Evolutionary conservation across 2,329 filamentous ascomycete species (phyloP), one percentile per base, ranked within the genome.

Genomic region (Daldinia sp.): DNA sequence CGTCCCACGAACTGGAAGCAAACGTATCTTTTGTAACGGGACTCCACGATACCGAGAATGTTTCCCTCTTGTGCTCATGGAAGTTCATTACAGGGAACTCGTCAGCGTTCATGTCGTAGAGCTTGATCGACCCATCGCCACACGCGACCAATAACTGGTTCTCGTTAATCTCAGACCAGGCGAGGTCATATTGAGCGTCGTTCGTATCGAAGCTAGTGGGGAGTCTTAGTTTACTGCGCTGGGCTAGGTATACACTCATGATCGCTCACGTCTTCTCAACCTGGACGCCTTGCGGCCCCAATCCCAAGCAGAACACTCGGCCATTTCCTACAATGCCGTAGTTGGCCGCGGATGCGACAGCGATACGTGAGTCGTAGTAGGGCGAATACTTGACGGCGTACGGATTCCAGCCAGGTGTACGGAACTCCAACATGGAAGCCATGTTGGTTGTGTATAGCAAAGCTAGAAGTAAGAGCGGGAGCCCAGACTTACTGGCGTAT

Each of bases 351-450:
- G 91, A 86, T 27, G 92, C 92, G 72, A 97, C 93, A 59, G 94
- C 94, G 68, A 99, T 88, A 67, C 94, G 89, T 69, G 92, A 95
- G 81, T 98, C 95, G 81, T 96, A 96, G 82, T 97, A 99, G 5
- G 95, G 95, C 58, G 94, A 98, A 83, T 98, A 99, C 80, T 97
- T 97, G 78, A 97, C 93, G 70, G 92, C 92, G 80, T 96, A 97
- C 73, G 94, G 94, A 78, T 98, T 97, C 85, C 88, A 98, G 73
- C 95, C 95, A 75, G 92, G 86, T 19, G 95, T 98, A 68, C 92
- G 90, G 80, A 92, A 98, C 80, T 97, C 93, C 72, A 98, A 89
- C 93, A 98, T 97, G 34, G 77, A 74, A 66, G 75, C 82, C 81
- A 77, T 80, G 58, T 63, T 68, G 55, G 52, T 53, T 41, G n/a